Evolutionary conservation across 768 basidiomycete species (phyloP), one percentile per base, ranked within the genome.

Genomic region (Phallus indusiatus): DNA sequence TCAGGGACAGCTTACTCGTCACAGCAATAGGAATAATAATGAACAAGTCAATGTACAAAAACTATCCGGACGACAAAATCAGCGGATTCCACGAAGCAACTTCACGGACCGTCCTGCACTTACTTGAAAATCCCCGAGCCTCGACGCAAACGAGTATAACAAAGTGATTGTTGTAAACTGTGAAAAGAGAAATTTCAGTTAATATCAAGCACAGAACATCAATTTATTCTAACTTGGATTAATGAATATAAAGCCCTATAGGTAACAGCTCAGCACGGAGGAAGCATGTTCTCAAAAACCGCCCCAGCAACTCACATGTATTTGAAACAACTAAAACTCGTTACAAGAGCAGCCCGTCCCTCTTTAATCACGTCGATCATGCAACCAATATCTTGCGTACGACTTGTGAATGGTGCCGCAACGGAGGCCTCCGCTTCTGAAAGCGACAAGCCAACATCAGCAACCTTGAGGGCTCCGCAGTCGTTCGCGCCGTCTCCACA

Each of bases 401-500:
- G 86, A 62, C 89, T 88, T 5, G 96, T 98, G 70, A 99, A 98
- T 0, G 96, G 96, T 6, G 96, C 96, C 5, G 96, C 96, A 37
- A 99, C 94, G 42, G 93, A 94, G 6, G 96, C 96, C 72, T 99
- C 96, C 0, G 96, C 96, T 69, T 99, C 96, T 0, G 94, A 97
- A 12, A 99, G 72, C 1, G 94, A 96, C 51, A 99, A 82, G 0
- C 96, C 96, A 46, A 99, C 95, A 68, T 99, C 96, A 6, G 96
- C 96, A 3, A 96, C 95, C 72, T 98, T 99, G 64, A 99, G 78
- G 10, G 96, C 96, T 22, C 95, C 94, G 67, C 96, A 98, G 68
- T 99, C 96, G 68, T 99, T 99, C 1, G 96, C 96, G 47, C 96
- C 96, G 67, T 99, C 96, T 35, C 96, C 96, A 65, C 96, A 98